Evolutionary conservation across 768 basidiomycete genomes (phyloP), one percentile per base, ranked within the genome.

Genomic region (Tylopilus sp.): DNA sequence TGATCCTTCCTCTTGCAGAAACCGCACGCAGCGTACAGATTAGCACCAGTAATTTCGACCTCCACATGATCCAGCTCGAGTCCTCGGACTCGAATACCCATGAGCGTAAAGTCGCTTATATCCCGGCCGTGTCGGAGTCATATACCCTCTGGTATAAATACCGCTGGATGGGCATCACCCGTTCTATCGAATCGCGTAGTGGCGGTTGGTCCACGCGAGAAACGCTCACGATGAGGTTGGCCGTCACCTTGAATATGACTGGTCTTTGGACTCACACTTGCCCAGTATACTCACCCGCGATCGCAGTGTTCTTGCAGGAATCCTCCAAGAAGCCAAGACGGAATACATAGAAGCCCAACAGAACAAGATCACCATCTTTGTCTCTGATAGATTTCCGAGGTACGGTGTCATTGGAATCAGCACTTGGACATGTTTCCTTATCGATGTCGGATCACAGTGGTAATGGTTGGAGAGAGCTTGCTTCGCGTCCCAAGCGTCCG

Each of bases 401-500:
- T 75, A 51, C 33, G 38, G 47, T 55, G 11, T 31, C 15, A n/a
- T 45, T 48, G 38, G 23, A 18, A 15, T 45, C 26, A 22, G 18
- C 35, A 8, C 15, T 35, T 8, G 4, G 25, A 26, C 18, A 3
- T 6, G 11, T 45, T 33, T 39, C 4, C 33, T 51, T 9, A 55
- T 26, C 9, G 44, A 4, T 33, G 18, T 22, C 50, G 10, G 9
- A 38, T 56, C 59, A 53, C 47, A 53, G 74, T 35, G 0, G 1
- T 17, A 61, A 78, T 47, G 60, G 68, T 55, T 90, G 85, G 86
- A 71, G 72, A 12, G 73, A 73, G 42, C 73, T 83, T 35, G 75
- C 79, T 12, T 75, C 75, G 9, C 78, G 84, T 23, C 77, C 80
- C 18, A 89, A 87, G 62, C 81, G 88, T 5, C 77, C 83, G 10